Base-by-base conservation (phyloP, 352 stramenopile genomes). In the Phytophthora brassicae region DNA sequence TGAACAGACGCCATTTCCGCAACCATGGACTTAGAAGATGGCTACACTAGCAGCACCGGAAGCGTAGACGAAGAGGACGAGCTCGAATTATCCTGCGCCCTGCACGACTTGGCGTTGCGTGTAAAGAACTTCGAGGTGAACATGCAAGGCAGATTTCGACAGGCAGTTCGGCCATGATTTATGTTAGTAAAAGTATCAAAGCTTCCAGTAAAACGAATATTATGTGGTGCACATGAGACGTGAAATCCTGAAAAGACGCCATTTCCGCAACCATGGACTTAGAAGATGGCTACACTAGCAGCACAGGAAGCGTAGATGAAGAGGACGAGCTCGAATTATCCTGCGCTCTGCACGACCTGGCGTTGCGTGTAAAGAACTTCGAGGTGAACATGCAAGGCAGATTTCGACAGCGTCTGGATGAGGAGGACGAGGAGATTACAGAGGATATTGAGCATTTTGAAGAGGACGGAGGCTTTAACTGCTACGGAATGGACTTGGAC, bases 271-370 rank as follows among this genome's bases (percentile, higher is more conserved):
- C n/a, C 11, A 73, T 73, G 60, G 60, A 70, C 24, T 49, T 65
- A 20, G 75, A 82, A 43, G 73, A 84, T 55, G 75, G 72, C 35
- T 81, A 81, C 31, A 81, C 85, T 8, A 31, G 8, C 26, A 31
- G 26, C 26, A 31, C 26, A 4, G 26, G 8, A 26, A 87, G 78
- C 42, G 73, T 92, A 19, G 81, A 77, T 50, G 81, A 92, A 64
- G 84, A 92, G 45, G 77, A 81, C 3, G 81, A 90, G 69, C 72
- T 90, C 7, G 79, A 90, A 60, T 70, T 90, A 20, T 90, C 84
- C 6, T 92, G 84, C 31, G 81, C 81, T 39, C 61, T 92, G 41
- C 79, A 92, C 29, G 81, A 90, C 59, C 61, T 92, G 35, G 75
- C 81, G 3, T 47, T 80, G 41, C 75, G 70, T 9, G 79, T 90